A percentile compares a stretch with the other conserved stretches of the same genome.
These are phyloP conservation scores for Penicillium parvum DNA, from an alignment of 495 filamentous ascomycete genomes.

Conservation along the genomic window DNA sequence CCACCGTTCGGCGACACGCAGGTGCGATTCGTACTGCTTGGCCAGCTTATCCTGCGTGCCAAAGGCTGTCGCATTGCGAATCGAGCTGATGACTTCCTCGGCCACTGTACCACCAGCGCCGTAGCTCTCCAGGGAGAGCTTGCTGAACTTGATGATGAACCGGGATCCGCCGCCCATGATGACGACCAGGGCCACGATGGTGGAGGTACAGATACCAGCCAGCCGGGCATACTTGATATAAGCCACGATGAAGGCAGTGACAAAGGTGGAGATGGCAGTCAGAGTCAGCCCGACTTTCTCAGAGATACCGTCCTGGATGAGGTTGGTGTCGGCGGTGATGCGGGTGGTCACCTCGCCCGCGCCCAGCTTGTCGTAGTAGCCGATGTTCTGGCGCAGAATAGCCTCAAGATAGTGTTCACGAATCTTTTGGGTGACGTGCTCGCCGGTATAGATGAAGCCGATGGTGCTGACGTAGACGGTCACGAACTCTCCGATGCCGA, in stretches of 20 bases:
- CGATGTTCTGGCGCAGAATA: conserved; percentile 86
- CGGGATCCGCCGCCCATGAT: conserved; percentile 67
- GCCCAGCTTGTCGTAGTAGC: conserved; percentile 86
- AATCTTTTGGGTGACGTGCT: conserved; percentile 81
- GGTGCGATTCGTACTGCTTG: conserved; percentile 72
- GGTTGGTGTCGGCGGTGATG: conserved; percentile 85
- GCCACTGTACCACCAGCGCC: conserved; percentile 83
- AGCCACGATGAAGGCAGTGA: conserved; percentile 84
- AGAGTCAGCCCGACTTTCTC: conserved; percentile 79
- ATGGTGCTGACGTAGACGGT: conserved; percentile 77
- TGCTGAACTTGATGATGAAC: conserved; percentile 77
- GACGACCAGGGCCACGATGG: conserved; percentile 66
- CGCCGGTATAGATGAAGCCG: conserved; percentile 90
- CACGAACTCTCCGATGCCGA: conserved; percentile 81
- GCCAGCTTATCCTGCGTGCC: conserved; percentile 87
- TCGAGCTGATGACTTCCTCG: conserved; percentile 91
- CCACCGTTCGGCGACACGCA: conserved; percentile 67
- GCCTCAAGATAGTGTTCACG: conserved; percentile 77
- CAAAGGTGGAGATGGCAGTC: conserved; percentile 69
- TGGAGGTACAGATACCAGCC: conserved; percentile 75
- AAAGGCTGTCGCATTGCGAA: conserved; percentile 90
- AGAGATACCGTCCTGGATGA: conserved; percentile 84
- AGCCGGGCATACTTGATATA: conserved; percentile 84
- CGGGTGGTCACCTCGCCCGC: conserved; percentile 90
- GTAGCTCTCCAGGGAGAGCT: conserved; percentile 69